These are phyloP conservation scores for Escallonia herrerae DNA, from an alignment of 129 eudicot species.

Conservation along the genomic window DNA sequence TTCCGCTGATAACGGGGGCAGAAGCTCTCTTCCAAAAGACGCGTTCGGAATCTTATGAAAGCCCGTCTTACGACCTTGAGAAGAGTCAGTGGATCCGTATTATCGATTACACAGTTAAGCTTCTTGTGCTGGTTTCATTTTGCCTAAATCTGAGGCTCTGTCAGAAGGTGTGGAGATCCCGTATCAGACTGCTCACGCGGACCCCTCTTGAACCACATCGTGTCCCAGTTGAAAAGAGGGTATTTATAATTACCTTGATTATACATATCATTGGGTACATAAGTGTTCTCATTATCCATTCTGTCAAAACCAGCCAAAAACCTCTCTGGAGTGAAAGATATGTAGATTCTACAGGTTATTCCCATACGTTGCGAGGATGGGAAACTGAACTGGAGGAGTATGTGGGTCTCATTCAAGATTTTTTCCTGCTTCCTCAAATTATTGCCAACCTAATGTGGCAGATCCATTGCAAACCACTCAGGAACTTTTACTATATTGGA, in stretches of 20 bases:
- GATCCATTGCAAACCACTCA: constrained; percentile 52
- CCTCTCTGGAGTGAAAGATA: constrained; percentile 24
- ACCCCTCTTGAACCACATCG: constrained; percentile 60
- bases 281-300: constrained; percentile 45
- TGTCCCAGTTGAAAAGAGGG: constrained; percentile 60
- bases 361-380: constrained; percentile 49
- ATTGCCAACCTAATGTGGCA: constrained; percentile 76
- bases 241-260: constrained; percentile 35
- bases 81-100: constrained; percentile 60
- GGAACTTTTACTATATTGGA: constrained; percentile 66
- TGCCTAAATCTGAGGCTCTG: constrained; percentile 49
- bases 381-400: constrained; percentile 74
- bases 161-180: constrained; percentile 85
- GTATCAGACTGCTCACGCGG: constrained; percentile 49
- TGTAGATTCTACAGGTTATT: constrained; percentile 31
- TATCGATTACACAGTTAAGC: constrained; percentile 67
- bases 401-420: constrained; percentile 73
- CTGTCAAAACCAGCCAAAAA: constrained; percentile 20
- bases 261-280: constrained; percentile 57
- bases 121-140: constrained; percentile 66
- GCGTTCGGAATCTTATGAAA: constrained; percentile 40
- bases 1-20: constrained; percentile 71
- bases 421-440: constrained; percentile 89
- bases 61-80: constrained; percentile 52
- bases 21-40: constrained; percentile 49